A percentile compares a stretch with the other conserved stretches of the same genome.
These are phyloP conservation scores for Malus orientalis DNA, from an alignment of 306 rosid genomes.

Conservation along the genomic window DNA sequence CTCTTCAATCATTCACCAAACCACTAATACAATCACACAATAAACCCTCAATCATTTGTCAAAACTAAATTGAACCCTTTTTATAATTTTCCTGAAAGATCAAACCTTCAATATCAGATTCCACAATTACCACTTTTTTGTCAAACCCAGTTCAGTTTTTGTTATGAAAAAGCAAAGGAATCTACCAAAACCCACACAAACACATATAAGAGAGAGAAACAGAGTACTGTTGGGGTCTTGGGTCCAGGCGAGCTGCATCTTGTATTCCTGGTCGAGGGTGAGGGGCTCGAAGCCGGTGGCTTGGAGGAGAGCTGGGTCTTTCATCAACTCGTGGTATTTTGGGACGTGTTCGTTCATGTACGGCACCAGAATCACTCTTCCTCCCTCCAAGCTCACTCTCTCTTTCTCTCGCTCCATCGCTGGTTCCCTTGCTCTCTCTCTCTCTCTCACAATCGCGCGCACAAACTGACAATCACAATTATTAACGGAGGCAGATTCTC, in stretches of 20 bases:
- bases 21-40: not conserved
- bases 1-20: not conserved
- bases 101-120: not conserved
- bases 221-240: constrained; percentile 63
- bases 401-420: constrained; percentile 23
- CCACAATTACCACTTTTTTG: not conserved
- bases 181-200: not conserved
- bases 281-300: constrained; percentile 92
- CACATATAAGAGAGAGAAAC: constrained; percentile 7
- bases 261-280: constrained; percentile 65
- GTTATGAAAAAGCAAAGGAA: not conserved
- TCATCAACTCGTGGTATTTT: constrained; percentile 82
- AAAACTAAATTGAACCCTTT: not conserved
- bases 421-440: not conserved
- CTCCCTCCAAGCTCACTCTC: constrained; percentile 59
- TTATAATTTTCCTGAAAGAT: not conserved
- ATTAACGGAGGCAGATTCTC: too few species aligned
- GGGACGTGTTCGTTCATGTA: constrained; percentile 81
- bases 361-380: constrained; percentile 63
- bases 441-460: not conserved
- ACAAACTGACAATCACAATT: not conserved
- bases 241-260: constrained; percentile 86
- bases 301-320: constrained; percentile 66
- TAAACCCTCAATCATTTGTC: not conserved
- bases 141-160: constrained; percentile 5